A percentile compares a stretch with the other conserved stretches of the same genome.
Conservation (phyloP, 495 filamentous ascomycete genomes). For the Usnea hakonensis region DNA sequence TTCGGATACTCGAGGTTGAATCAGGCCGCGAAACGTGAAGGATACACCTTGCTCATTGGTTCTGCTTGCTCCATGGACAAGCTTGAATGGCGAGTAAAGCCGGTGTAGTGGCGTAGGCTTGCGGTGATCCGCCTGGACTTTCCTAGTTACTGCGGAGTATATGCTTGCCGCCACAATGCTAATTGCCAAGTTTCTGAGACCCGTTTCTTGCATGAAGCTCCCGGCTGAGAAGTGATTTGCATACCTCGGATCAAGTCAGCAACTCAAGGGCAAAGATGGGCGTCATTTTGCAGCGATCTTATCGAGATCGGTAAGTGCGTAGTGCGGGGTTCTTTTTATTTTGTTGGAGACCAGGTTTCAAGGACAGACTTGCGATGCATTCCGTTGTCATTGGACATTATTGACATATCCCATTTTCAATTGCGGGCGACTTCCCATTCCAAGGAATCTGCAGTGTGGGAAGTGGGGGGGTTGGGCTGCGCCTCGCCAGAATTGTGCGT, state of each 20-base stretch:
- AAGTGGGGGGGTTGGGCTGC: too few species aligned
- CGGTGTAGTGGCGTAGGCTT: too few species aligned
- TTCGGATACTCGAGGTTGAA: neutral
- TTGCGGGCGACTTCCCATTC: too few species aligned
- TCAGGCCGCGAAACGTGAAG: neutral
- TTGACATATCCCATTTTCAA: too few species aligned
- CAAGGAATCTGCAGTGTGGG: neutral
- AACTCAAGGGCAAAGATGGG: constrained; percentile 3
- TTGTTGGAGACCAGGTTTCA: constrained; percentile 4
- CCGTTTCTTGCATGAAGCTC: neutral
- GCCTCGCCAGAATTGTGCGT: neutral
- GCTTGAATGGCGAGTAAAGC: neutral
- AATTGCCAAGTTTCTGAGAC: neutral
- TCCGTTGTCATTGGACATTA: neutral
- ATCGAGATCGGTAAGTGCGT: constrained; percentile 9
- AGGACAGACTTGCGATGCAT: neutral
- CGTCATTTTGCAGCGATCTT: neutral
- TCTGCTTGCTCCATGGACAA: neutral
- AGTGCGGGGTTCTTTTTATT: constrained; percentile 11
- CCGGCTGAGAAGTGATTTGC: neutral
- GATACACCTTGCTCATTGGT: neutral
- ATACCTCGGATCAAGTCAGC: constrained; percentile 3
- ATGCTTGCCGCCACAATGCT: neutral
- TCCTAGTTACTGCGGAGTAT: neutral
- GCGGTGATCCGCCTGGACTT: too few species aligned